Evolutionary conservation across 352 stramenopile species (phyloP).

Genomic region (Globisporangium cystogenes): DNA sequence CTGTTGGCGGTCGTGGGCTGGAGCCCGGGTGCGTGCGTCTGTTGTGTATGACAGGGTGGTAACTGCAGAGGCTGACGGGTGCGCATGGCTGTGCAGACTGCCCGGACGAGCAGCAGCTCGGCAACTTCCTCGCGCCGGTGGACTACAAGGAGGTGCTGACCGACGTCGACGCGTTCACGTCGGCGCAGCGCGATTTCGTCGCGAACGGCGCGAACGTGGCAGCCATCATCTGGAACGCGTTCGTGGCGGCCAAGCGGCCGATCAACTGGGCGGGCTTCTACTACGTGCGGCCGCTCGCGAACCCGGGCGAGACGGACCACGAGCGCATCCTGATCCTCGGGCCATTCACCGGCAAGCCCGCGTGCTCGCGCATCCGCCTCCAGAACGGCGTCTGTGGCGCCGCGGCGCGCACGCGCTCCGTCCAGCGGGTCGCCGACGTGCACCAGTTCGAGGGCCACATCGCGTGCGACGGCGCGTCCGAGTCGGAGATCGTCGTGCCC

Average conservation of each 20-base stretch:
- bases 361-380: constrained; percentile 75
- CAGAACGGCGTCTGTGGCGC: constrained; percentile 70
- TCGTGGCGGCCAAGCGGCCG: constrained; percentile 43
- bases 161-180: constrained; percentile 60
- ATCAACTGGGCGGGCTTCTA: constrained; percentile 86
- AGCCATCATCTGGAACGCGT: constrained; percentile 80
- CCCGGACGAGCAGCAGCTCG: constrained; percentile 35
- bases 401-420: constrained; percentile 49
- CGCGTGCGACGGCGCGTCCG: constrained; percentile 70
- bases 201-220: constrained; percentile 78
- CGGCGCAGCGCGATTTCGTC: constrained; percentile 66
- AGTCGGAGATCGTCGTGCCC: constrained; percentile 80
- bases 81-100: constrained; percentile 38
- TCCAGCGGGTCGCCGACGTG: constrained; percentile 73
- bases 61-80: not conserved
- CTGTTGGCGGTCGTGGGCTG: constrained; percentile 51
- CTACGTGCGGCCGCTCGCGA: constrained; percentile 58
- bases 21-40: constrained; percentile 31
- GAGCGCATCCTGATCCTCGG: constrained; percentile 65
- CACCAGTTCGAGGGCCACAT: constrained; percentile 79
- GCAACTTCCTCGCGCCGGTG: constrained; percentile 53
- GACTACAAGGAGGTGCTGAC: constrained; percentile 58
- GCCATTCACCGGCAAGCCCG: constrained; percentile 78
- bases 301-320: constrained; percentile 48
- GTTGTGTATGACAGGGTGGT: not conserved